Evolutionary conservation across 2,329 filamentous ascomycete genomes (phyloP).

Genomic region (Fusarium globosum): DNA sequence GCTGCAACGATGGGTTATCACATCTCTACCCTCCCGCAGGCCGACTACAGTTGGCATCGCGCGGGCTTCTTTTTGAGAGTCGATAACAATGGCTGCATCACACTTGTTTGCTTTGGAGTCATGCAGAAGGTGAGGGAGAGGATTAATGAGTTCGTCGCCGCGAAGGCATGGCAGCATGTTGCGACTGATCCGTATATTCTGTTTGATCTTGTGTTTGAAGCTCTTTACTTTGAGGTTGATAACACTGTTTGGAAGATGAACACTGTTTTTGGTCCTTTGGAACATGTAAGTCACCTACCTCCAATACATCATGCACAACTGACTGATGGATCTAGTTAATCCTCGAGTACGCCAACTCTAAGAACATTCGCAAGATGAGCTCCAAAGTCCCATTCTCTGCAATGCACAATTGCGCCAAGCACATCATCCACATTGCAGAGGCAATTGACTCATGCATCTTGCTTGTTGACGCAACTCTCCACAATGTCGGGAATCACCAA

Average conservation of each 20-base stretch:
- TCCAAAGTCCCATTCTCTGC: slow-evolving; percentile 44
- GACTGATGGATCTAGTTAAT: slow-evolving; percentile 34
- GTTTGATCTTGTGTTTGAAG: slow-evolving; percentile 47
- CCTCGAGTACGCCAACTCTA: slow-evolving; percentile 41
- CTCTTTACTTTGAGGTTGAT: slow-evolving; percentile 44
- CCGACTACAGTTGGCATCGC: slow-evolving; percentile 45
- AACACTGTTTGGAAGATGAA: slow-evolving; percentile 48
- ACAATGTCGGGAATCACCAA: slow-evolving; percentile 23
- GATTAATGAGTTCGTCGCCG: slow-evolving; percentile 39
- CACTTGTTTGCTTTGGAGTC: slow-evolving; percentile 45
- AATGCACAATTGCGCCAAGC: slow-evolving; percentile 47
- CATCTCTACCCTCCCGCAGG: slow-evolving; percentile 41
- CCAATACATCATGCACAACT: neutral
- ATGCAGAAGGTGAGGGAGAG: slow-evolving; percentile 36
- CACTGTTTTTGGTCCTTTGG: slow-evolving; percentile 45
- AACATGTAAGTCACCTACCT: slow-evolving; percentile 36
- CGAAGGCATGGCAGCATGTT: slow-evolving; percentile 42
- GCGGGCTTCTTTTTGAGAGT: slow-evolving; percentile 45
- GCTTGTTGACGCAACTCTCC: slow-evolving; percentile 38
- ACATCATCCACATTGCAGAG: slow-evolving; percentile 46
- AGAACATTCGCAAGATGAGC: slow-evolving; percentile 41
- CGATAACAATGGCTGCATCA: slow-evolving; percentile 27
- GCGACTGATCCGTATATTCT: slow-evolving; percentile 43
- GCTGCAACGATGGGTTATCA: slow-evolving; percentile 41
- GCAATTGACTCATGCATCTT: slow-evolving; percentile 45